Conservation (phyloP, 495 filamentous ascomycete species). For the Parathielavia appendiculata region DNA sequence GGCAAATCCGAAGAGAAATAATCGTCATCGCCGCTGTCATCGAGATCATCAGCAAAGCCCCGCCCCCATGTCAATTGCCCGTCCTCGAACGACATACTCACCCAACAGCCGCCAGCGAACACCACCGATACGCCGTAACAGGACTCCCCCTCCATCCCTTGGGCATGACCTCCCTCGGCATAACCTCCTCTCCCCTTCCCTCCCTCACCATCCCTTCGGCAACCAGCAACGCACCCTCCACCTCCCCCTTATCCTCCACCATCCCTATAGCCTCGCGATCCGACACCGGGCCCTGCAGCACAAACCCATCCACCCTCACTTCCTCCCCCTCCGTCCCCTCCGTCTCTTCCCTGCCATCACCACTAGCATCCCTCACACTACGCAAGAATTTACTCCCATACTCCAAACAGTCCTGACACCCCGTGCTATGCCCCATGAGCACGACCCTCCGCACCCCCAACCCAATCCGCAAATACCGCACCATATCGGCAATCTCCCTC, state of each 20-base stretch:
- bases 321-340: conserved; percentile 19
- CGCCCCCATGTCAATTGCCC: neutral
- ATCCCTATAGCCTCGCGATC: conserved; percentile 64
- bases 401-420: conserved; percentile 77
- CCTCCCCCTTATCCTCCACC: conserved; percentile 36
- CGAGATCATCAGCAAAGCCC: neutral
- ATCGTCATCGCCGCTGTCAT: conserved; percentile 69
- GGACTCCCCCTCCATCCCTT: conserved; percentile 47
- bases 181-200: conserved; percentile 51
- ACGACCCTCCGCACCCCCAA: conserved; percentile 57
- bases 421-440: conserved; percentile 79
- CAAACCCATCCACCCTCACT: conserved; percentile 66
- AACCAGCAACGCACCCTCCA: conserved; percentile 47
- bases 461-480: conserved; percentile 57
- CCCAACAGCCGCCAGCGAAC: conserved; percentile 56
- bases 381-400: conserved; percentile 37
- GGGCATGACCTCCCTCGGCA: conserved; percentile 50
- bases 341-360: neutral
- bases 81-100: conserved; percentile 24
- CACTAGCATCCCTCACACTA: neutral
- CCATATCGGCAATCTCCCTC: conserved; percentile 62
- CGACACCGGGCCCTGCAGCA: conserved; percentile 75
- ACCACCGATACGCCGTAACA: conserved; percentile 63
- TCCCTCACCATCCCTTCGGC: conserved; percentile 51
- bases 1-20: conserved; percentile 77